Evolutionary conservation across 768 basidiomycete species (phyloP).

Genomic region (Hypholoma fasciculare): DNA sequence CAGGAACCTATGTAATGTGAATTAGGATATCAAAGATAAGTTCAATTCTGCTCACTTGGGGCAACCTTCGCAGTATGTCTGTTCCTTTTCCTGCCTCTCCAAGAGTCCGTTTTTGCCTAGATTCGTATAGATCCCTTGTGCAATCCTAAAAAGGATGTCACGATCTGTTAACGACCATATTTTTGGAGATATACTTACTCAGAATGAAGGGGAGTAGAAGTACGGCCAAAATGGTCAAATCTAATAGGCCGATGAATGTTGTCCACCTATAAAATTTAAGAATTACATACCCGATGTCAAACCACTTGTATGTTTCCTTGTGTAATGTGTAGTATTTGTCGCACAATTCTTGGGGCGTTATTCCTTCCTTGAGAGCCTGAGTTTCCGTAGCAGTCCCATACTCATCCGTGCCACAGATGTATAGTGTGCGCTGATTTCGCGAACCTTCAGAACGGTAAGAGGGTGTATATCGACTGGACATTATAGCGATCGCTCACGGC

Average conservation of each 20-base stretch:
- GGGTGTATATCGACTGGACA: not conserved
- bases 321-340: constrained; percentile 91
- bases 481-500: constrained; percentile 39
- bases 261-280: not conserved
- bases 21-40: not conserved
- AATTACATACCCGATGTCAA: constrained; percentile 78
- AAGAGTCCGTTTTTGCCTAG: constrained; percentile 77
- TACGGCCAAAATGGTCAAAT: constrained; percentile 96
- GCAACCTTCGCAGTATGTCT: constrained; percentile 94
- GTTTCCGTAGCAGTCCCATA: constrained; percentile 99
- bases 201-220: constrained; percentile 86
- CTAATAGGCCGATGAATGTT: constrained; percentile 34
- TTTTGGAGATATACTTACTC: constrained; percentile 46
- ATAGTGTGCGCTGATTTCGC: constrained; percentile 86
- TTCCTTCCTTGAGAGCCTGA: constrained; percentile 86
- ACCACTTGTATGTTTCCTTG: constrained; percentile 95
- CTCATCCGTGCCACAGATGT: constrained; percentile 98
- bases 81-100: constrained; percentile 83
- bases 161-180: not conserved
- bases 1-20: constrained; percentile 61
- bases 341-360: constrained; percentile 79
- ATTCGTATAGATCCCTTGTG: constrained; percentile 86
- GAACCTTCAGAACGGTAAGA: constrained; percentile 42
- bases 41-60: constrained; percentile 53
- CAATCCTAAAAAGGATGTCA: constrained; percentile 56